Conservation (phyloP, 2,329 filamentous ascomycete species). For the Botryotinia convoluta region DNA sequence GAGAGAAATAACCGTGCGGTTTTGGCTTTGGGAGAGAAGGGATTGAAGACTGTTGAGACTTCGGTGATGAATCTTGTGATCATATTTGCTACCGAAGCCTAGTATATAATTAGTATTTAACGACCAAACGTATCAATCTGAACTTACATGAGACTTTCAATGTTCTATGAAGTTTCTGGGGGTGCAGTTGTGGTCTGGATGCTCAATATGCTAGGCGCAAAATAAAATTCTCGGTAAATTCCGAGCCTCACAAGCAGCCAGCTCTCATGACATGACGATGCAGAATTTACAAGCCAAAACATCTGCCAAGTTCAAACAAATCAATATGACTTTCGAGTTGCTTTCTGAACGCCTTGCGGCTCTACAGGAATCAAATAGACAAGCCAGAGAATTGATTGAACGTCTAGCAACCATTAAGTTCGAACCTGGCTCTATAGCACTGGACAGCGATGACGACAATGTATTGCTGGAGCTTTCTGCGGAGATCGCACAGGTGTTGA, state of each 20-base stretch:
- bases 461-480: constrained; percentile 69
- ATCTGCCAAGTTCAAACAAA: not conserved
- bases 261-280: constrained; percentile 1
- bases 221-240: constrained; percentile 11
- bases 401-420: constrained; percentile 58
- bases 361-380: constrained; percentile 59
- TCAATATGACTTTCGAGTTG: constrained; percentile 56
- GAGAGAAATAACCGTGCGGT: constrained; percentile 87
- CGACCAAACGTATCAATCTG: not conserved
- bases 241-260: constrained; percentile 7
- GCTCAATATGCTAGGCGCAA: constrained; percentile 7
- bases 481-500: constrained; percentile 76
- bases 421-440: constrained; percentile 55
- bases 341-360: constrained; percentile 59
- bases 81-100: constrained; percentile 51
- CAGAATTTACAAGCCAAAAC: not conserved
- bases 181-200: constrained; percentile 2
- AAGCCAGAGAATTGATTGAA: constrained; percentile 58
- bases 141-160: constrained; percentile 12
- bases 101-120: not conserved
- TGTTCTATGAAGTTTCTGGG: not conserved
- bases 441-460: constrained; percentile 45
- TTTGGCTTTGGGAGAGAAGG: constrained; percentile 76
- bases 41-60: constrained; percentile 85
- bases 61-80: constrained; percentile 84